Percentiles rank a stretch among this genome's conserved stretches.
These are phyloP conservation scores for Oehlia diaphana DNA, from an alignment of 192 early-diverging fungal genomes.

Conservation along the genomic window DNA sequence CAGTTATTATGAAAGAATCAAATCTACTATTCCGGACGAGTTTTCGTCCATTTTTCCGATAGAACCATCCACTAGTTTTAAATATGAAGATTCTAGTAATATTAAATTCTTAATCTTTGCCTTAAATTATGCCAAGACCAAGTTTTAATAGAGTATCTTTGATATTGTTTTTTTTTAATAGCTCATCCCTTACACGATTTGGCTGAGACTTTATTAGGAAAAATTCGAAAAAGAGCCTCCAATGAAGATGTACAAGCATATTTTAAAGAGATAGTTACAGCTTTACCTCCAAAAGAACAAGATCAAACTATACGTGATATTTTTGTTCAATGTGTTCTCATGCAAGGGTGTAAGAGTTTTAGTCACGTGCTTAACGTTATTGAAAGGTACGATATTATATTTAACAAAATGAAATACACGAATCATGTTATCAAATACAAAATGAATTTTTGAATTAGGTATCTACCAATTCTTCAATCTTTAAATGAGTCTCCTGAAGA, in stretches of 20 bases:
- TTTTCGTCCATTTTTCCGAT: constrained; percentile 60
- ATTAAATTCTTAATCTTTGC: neutral
- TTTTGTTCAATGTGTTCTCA: constrained; percentile 82
- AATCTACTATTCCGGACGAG: constrained; percentile 69
- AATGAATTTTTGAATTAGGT: constrained; percentile 41
- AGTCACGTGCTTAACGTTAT: constrained; percentile 90
- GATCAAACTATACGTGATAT: constrained; percentile 64
- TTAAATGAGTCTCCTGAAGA: constrained; percentile 64
- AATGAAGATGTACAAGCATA: constrained; percentile 48
- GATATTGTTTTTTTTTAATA: neutral
- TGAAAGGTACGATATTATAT: constrained; percentile 61
- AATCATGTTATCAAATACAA: no score
- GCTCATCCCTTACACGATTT: constrained; percentile 44
- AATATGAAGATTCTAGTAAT: constrained; percentile 60
- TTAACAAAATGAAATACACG: neutral
- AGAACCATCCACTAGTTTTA: constrained; percentile 72
- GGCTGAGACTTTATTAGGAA: constrained; percentile 44
- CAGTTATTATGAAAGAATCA: constrained; percentile 88
- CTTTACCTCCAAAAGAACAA: constrained; percentile 36
- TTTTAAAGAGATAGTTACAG: constrained; percentile 44
- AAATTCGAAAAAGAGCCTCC: constrained; percentile 46
- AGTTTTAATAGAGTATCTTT: no score
- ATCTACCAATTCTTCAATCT: constrained; percentile 61
- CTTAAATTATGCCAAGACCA: neutral
- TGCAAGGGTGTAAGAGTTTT: constrained; percentile 91